phyloP scores from a whole-genome alignment of 768 basidiomycete species.

The Peribolospora baueri region DNA sequence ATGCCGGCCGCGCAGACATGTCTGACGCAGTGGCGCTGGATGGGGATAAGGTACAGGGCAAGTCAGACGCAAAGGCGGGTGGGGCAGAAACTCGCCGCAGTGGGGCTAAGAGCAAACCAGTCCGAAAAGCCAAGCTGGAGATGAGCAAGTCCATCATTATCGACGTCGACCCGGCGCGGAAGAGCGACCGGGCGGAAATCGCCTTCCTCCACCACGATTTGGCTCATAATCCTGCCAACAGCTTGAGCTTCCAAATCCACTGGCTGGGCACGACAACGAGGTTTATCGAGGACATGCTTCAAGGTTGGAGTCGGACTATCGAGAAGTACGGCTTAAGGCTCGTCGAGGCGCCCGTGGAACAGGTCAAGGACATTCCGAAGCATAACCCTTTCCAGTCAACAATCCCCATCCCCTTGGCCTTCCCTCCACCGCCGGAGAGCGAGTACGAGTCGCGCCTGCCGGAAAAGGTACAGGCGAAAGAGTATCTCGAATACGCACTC shows the following conservation, averaged over 20 bases:
- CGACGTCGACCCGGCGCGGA: slow-evolving; percentile 43
- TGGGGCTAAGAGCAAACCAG: slow-evolving; percentile 9
- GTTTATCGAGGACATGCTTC: slow-evolving; percentile 66
- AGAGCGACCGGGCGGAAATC: slow-evolving; percentile 7
- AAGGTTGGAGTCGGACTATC: slow-evolving; percentile 54
- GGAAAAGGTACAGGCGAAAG: slow-evolving; percentile 30
- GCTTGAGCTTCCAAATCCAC: slow-evolving; percentile 89
- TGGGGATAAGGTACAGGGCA: no score
- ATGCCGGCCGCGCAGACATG: no score
- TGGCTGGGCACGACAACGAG: slow-evolving; percentile 90
- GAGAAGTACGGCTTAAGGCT: slow-evolving; percentile 75
- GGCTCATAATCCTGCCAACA: slow-evolving; percentile 79
- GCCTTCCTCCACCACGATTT: slow-evolving; percentile 49
- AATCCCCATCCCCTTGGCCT: slow-evolving; percentile 50
- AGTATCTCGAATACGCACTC: slow-evolving; percentile 61
- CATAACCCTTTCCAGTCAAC: slow-evolving; percentile 81
- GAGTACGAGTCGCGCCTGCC: slow-evolving; percentile 22
- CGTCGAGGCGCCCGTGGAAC: slow-evolving; percentile 77
- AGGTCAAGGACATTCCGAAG: slow-evolving; percentile 62
- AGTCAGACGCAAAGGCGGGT: no score
- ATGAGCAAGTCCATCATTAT: slow-evolving; percentile 78
- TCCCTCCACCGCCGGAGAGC: slow-evolving; percentile 36
- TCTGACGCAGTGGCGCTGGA: no score
- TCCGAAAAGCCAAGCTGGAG: slow-evolving; percentile 10
- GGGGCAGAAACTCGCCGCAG: not conserved